Base-by-base conservation (phyloP, 495 filamentous ascomycete species). In the Cryomyces minteri region DNA sequence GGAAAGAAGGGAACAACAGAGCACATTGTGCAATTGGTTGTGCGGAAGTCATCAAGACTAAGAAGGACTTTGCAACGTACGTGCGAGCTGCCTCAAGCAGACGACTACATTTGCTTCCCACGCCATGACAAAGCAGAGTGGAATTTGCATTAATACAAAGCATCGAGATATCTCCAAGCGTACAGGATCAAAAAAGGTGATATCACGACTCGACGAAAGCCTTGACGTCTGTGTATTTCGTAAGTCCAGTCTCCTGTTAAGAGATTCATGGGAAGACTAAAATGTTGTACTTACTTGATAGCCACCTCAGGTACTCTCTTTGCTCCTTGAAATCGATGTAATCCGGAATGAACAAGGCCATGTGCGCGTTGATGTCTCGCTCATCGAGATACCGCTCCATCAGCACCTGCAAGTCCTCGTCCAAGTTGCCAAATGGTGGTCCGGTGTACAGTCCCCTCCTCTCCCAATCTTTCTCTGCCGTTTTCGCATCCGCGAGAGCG, bases 301-400 rank as follows among this genome's bases (percentile, higher is more conserved):
- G 68, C 90, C 90, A 99, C 48, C 69, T 67, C 38, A 88, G 60
- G 64, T 99, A 99, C 71, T 99, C 90, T 72, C 77, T 84, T 76
- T 99, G 88, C 75, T 99, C 90, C 78, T 99, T 99, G 65, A 82
- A 77, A 62, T 95, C 84, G 57, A 96, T 88, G 67, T 94, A 99
- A 59, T 96, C 88, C 43, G 87, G 87, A 43, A 93, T 76, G 65
- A 94, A 94, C 50, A 85, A 65, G 46, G 86, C 87, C 56, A 99
- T 71, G 49, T 78, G 73, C 47, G 83, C 79, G 58, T 90, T 84
- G 64, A 99, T 73, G 48, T 90, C 88, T 54, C 90, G 73, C 71
- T 92, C 90, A 62, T 94, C 88, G 46, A 99, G 71, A 67, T 90
- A 96, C 49, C 84, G 76, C 72, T 96, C 90, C 59, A 95, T 66